Evolutionary conservation across 1,284 basidiomycete species (phyloP).

Genomic region (Ceratobasidium sp.): DNA sequence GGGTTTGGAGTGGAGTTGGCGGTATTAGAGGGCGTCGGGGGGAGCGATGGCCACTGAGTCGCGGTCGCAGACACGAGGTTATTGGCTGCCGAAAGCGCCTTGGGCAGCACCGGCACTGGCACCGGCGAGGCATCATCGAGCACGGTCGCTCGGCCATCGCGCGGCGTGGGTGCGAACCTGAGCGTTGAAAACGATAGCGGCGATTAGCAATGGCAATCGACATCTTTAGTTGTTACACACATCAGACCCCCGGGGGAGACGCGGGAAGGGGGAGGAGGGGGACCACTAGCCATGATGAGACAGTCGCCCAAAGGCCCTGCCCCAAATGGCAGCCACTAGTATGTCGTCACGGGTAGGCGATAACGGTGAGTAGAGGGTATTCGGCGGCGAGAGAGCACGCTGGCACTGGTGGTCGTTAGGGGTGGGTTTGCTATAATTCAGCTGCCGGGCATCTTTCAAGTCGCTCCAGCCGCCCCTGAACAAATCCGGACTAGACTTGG

Average conservation of each 20-base stretch:
- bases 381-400: slow-evolving; percentile 17
- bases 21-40: slow-evolving; percentile 40
- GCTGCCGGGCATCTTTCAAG: slow-evolving; percentile 3
- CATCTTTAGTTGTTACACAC: slow-evolving; percentile 3
- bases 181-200: background rate
- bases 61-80: slow-evolving; percentile 18
- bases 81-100: slow-evolving; percentile 29
- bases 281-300: slow-evolving; percentile 31
- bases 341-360: slow-evolving; percentile 10
- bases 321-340: slow-evolving; percentile 13
- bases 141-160: slow-evolving; percentile 21
- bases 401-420: slow-evolving; percentile 36
- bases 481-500: slow-evolving; percentile 14
- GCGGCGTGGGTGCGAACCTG: slow-evolving; percentile 42
- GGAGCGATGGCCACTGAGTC: slow-evolving; percentile 45
- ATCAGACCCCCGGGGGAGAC: slow-evolving; percentile 36
- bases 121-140: slow-evolving; percentile 35
- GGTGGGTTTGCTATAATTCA: slow-evolving; percentile 30
- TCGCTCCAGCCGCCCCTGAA: slow-evolving; percentile 38
- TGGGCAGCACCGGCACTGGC: slow-evolving; percentile 34
- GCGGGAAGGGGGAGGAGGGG: slow-evolving; percentile 36
- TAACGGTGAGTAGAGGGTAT: slow-evolving; percentile 12
- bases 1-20: slow-evolving; percentile 37
- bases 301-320: slow-evolving; percentile 41
- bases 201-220: slow-evolving; percentile 17